Conservation (phyloP, 2,329 filamentous ascomycete species). For the Colletotrichum godetiae region DNA sequence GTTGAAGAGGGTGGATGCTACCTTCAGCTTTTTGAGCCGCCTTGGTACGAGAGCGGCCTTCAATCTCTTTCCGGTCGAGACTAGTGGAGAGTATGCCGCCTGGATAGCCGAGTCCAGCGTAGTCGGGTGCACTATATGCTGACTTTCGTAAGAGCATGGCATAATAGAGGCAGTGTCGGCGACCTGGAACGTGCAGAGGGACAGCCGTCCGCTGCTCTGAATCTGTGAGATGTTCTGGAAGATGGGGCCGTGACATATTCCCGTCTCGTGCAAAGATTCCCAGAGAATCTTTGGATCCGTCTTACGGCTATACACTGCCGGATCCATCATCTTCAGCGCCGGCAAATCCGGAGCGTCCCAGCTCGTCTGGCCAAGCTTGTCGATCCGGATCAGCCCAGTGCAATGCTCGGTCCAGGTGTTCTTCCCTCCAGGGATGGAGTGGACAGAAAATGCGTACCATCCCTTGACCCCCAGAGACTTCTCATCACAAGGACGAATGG, state of each 20-base stretch:
- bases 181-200: background rate
- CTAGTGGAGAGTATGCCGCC: constrained; percentile 45
- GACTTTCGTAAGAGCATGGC: constrained; percentile 45
- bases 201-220: background rate
- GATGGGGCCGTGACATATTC: background rate
- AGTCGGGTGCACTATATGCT: background rate
- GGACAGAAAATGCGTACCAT: constrained; percentile 68
- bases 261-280: background rate
- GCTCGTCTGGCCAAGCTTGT: background rate
- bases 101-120: background rate
- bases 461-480: constrained; percentile 50
- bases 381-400: background rate
- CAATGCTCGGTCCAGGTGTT: constrained; percentile 10
- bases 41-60: background rate
- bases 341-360: background rate
- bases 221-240: constrained; percentile 1
- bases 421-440: constrained; percentile 51
- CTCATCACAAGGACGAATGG: constrained; percentile 16
- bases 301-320: constrained; percentile 33
- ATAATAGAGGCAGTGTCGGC: constrained; percentile 1
- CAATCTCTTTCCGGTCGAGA: background rate
- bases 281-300: background rate
- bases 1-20: background rate
- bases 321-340: background rate
- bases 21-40: background rate